Base-by-base conservation (phyloP, 73 alveolate genomes). In the Paramecium sonneborni region DNA sequence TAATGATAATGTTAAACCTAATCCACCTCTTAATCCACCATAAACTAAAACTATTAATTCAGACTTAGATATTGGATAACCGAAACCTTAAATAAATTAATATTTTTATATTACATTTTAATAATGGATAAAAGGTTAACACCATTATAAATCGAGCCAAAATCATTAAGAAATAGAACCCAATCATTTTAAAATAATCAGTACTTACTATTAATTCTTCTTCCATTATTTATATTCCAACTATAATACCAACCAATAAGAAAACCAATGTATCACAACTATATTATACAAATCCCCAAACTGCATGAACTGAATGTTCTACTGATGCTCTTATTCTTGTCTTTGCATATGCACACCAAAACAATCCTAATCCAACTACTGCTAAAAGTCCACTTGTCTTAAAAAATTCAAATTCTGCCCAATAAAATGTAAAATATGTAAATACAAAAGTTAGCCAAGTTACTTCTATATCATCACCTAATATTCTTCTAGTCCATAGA, bases 1-100 rank as follows among this genome's bases (percentile, higher is more conserved):
- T 21, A 94, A 85, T 1, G 97, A 92, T 2, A 94, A 92, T 21
- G 95, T 94, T 89, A 94, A 32, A 34, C 95, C 95, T 9, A 94
- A 85, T 46, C 95, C 97, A 7, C 97, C 97, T 76, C 97, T 85
- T 14, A 94, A 82, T n/a, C 97, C 97, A n/a, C 95, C 95, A 70
- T 84, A 94, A 12, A 88, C 92, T n/a, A 94, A 94, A 6, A 94
- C 92, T 35, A 70, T 57, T 14, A 70, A 48, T 46, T 94, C 93
- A 32, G 87, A 52, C 79, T 67, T 55, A 5, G 92, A 72, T 20
- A 94, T 55, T 15, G 93, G 95, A 76, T 94, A 94, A 34, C 97
- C 97, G 46, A 85, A 67, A 55, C 68, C 55, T 52, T 15, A 18
- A 52, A n/a, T n/a, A 6, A 52, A 4, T 35, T 35, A 35, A 18